These are phyloP conservation scores for Paramecium sexaurelia DNA, from an alignment of 73 alveolate genomes.

Conservation along the genomic window DNA sequence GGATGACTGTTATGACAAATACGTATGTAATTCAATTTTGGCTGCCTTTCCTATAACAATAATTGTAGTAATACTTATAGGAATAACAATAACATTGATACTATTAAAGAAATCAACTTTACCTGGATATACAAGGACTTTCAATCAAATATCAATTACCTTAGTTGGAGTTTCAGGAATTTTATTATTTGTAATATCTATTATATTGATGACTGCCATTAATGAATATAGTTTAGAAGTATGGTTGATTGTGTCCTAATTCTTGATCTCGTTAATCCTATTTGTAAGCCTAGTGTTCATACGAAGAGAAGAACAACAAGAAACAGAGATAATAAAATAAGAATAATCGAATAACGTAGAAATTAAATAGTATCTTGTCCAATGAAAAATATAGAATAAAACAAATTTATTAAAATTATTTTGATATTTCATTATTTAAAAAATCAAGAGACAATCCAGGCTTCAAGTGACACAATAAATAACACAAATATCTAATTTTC, in stretches of 20 bases:
- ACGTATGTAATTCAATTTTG: background rate
- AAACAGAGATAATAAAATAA: background rate
- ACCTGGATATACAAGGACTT: background rate
- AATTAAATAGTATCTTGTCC: background rate
- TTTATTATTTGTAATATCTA: background rate
- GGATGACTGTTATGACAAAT: background rate
- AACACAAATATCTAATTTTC: background rate
- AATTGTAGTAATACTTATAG: background rate
- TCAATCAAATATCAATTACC: background rate
- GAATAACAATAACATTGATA: background rate
- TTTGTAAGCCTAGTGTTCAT: background rate
- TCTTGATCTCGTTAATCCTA: background rate
- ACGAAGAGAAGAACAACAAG: background rate
- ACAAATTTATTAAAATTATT: too few relatives aligned
- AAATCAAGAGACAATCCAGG: background rate
- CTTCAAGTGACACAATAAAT: background rate
- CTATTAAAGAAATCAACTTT: background rate
- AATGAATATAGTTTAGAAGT: background rate
- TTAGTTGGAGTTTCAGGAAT: background rate
- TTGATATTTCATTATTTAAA: conserved; percentile 2
- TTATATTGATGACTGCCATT: background rate
- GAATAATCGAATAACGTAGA: background rate
- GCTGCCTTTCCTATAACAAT: background rate
- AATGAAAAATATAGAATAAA: too few relatives aligned
- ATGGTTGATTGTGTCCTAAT: background rate